Evolutionary conservation across 768 basidiomycete species (phyloP).

Genomic region (Galerina sulciceps): DNA sequence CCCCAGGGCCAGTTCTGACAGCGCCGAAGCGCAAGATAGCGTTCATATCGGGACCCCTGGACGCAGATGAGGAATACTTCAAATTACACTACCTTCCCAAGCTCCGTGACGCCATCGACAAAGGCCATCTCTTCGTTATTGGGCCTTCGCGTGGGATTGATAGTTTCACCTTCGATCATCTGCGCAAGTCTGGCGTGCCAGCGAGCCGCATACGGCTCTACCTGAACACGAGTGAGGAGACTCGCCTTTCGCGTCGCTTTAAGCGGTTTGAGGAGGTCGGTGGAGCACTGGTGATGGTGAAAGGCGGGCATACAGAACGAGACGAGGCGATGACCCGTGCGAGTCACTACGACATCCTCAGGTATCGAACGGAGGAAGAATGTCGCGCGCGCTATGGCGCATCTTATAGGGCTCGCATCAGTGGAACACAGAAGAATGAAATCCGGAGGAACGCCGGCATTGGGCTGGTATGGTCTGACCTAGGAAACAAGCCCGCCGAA

Average conservation of each 20-base stretch:
- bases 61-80: constrained; percentile 19
- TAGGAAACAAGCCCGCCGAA: no score
- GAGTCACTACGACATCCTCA: constrained; percentile 33
- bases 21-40: not conserved
- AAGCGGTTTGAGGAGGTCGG: constrained; percentile 18
- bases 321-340: constrained; percentile 32
- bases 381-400: constrained; percentile 23
- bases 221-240: constrained; percentile 19
- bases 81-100: constrained; percentile 17
- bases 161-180: constrained; percentile 20
- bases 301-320: constrained; percentile 25
- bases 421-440: constrained; percentile 31
- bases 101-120: constrained; percentile 17
- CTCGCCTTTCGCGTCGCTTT: constrained; percentile 5
- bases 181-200: constrained; percentile 14
- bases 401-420: constrained; percentile 23
- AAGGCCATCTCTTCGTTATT: constrained; percentile 26
- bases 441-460: constrained; percentile 25
- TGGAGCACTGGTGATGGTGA: constrained; percentile 22
- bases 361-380: constrained; percentile 30
- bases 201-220: constrained; percentile 21
- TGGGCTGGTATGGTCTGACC: constrained; percentile 15
- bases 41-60: constrained; percentile 18
- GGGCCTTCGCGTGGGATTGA: constrained; percentile 26
- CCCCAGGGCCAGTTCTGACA: not conserved